phyloP scores from a whole-genome alignment of 805 yeast genomes.

The Vanderwaltozyma polyspora region DNA sequence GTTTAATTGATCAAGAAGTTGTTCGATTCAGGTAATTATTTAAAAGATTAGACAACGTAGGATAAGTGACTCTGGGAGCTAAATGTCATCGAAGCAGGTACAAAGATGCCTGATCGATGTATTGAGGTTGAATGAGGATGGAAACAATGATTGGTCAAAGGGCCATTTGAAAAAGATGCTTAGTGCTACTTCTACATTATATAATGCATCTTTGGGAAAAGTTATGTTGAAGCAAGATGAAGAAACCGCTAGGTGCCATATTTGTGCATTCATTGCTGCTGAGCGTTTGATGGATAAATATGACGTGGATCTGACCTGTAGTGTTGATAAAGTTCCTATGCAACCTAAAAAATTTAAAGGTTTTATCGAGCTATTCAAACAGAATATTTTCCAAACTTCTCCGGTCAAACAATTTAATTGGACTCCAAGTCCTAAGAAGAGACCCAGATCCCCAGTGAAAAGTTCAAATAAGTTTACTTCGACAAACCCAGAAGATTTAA shows the following conservation, averaged over 20 bases:
- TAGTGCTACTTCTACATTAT: constrained; percentile 28
- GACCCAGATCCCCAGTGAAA: constrained; percentile 11
- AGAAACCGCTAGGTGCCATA: constrained; percentile 56
- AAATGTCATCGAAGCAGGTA: constrained; percentile 23
- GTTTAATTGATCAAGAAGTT: too few relatives aligned
- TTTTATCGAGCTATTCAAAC: constrained; percentile 37
- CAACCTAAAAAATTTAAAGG: constrained; percentile 35
- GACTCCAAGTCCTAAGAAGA: constrained; percentile 22
- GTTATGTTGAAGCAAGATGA: constrained; percentile 41
- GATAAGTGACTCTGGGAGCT: too few relatives aligned
- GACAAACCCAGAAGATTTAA: constrained; percentile 20
- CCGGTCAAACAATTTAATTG: constrained; percentile 22
- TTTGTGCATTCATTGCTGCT: constrained; percentile 54
- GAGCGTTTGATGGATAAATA: constrained; percentile 36
- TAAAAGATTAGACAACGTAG: too few relatives aligned
- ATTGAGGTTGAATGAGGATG: constrained; percentile 11
- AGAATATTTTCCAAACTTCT: constrained; percentile 27
- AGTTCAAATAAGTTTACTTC: constrained; percentile 18
- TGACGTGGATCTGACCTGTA: constrained; percentile 37
- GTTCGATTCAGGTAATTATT: too few relatives aligned
- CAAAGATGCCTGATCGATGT: constrained; percentile 21
- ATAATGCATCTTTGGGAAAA: constrained; percentile 41
- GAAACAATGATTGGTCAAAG: constrained; percentile 18
- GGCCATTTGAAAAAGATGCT: constrained; percentile 19
- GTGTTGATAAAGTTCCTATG: constrained; percentile 43